Conservation (phyloP, 139 green algal species). For the Ostreobium quekettii region DNA sequence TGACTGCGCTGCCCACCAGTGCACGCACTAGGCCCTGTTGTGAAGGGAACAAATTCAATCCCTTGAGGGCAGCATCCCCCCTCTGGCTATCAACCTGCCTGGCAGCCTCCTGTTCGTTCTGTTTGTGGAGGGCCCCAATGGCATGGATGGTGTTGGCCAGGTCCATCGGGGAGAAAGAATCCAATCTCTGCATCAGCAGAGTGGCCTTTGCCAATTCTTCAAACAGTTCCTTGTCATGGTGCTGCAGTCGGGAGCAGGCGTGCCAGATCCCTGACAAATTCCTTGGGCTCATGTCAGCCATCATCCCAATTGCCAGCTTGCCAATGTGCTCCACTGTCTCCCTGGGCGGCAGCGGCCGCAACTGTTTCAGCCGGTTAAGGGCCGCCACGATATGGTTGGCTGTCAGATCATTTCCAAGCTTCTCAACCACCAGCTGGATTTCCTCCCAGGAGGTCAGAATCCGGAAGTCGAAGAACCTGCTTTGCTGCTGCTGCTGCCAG, state of each 20-base stretch:
- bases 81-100: not conserved
- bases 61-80: not conserved
- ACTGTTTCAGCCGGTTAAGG: constrained; percentile 1
- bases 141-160: not conserved
- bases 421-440: not conserved
- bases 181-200: not conserved
- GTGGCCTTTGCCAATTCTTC: not conserved
- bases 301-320: not conserved
- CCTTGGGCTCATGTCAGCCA: not conserved
- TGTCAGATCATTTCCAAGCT: not conserved
- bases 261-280: not conserved
- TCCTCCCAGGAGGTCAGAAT: too few species aligned
- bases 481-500: too few species aligned
- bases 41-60: not conserved
- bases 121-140: not conserved
- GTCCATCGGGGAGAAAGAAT: not conserved
- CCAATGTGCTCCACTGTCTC: not conserved
- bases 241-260: not conserved
- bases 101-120: not conserved
- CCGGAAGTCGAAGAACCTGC: too few species aligned
- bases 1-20: not conserved
- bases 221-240: not conserved
- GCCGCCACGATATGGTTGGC: not conserved
- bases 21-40: not conserved
- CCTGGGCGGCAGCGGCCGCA: not conserved